These are phyloP conservation scores for Ceratobasidium sp. DNA, from an alignment of 1,284 basidiomycete species.

Conservation along the genomic window DNA sequence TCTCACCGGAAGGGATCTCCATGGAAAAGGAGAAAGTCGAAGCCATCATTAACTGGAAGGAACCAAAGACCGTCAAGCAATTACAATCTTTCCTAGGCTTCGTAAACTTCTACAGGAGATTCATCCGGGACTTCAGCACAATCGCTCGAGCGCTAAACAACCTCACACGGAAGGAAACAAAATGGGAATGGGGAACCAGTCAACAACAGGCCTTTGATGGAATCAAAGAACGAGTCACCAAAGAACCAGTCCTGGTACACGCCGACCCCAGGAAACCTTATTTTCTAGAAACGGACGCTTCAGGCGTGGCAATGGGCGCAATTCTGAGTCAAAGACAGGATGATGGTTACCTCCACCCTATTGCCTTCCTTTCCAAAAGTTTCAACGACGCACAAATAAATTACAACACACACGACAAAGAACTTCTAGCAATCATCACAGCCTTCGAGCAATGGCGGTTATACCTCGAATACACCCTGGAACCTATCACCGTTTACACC, in stretches of 20 bases:
- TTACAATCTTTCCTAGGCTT: slow-evolving; percentile 54
- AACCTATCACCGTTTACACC: slow-evolving; percentile 44
- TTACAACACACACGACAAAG: slow-evolving; percentile 21
- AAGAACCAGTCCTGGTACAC: slow-evolving; percentile 13
- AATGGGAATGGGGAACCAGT: not conserved
- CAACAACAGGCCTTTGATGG: not conserved
- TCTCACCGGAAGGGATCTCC: slow-evolving; percentile 51
- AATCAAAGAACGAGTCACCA: not conserved
- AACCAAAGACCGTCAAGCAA: slow-evolving; percentile 52
- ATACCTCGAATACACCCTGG: slow-evolving; percentile 47
- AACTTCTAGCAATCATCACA: slow-evolving; percentile 4
- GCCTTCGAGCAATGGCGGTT: slow-evolving; percentile 53
- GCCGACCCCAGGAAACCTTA: not conserved
- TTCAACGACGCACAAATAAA: slow-evolving; percentile 40
- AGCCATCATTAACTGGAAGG: slow-evolving; percentile 56
- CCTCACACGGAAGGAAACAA: slow-evolving; percentile 36
- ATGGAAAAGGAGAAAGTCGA: slow-evolving; percentile 59
- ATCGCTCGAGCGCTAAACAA: slow-evolving; percentile 49
- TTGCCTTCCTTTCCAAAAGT: slow-evolving; percentile 12
- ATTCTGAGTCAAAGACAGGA: slow-evolving; percentile 45
- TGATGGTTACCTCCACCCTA: not conserved
- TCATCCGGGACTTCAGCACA: slow-evolving; percentile 50
- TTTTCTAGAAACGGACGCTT: slow-evolving; percentile 14
- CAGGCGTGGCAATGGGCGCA: slow-evolving; percentile 7
- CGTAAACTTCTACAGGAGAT: slow-evolving; percentile 52